These are phyloP conservation scores for Saturnispora mendoncae DNA, from an alignment of 805 yeast species.

Conservation along the genomic window DNA sequence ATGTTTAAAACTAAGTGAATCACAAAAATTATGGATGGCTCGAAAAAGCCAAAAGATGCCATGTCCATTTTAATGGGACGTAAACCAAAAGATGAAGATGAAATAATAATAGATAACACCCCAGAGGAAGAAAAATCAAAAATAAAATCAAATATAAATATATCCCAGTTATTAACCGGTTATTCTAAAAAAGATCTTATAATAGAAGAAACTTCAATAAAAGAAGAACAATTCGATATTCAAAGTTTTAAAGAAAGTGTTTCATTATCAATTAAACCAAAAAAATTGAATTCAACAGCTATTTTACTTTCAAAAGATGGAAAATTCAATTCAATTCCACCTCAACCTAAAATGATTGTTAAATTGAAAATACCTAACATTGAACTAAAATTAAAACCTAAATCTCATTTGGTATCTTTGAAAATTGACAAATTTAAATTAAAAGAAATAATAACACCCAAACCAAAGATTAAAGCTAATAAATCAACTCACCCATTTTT, in stretches of 20 bases:
- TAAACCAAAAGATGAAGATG: background rate
- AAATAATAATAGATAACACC: no score
- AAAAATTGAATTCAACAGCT: background rate
- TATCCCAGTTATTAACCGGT: slow-evolving; percentile 2
- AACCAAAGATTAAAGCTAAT: slow-evolving; percentile 8
- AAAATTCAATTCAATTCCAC: background rate
- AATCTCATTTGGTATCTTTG: slow-evolving; percentile 1
- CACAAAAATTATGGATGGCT: background rate
- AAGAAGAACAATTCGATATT: no score
- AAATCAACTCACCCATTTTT: slow-evolving; percentile 14
- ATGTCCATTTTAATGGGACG: slow-evolving; percentile 8
- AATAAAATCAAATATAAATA: background rate
- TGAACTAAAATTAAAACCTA: background rate
- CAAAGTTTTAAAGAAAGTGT: background rate
- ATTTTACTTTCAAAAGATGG: slow-evolving; percentile 1
- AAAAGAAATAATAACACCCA: background rate
- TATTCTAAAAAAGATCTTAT: background rate
- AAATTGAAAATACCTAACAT: background rate
- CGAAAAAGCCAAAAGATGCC: slow-evolving; percentile 4
- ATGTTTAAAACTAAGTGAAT: background rate
- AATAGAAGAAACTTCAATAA: no score
- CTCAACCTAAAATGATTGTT: slow-evolving; percentile 3
- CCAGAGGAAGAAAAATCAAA: background rate
- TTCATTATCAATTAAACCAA: background rate
- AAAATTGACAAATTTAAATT: slow-evolving; percentile 2